A percentile compares a stretch with the other conserved stretches of the same genome.
phyloP scores from a whole-genome alignment of 2,329 filamentous ascomycete genomes.

The Cladosporium sp. region DNA sequence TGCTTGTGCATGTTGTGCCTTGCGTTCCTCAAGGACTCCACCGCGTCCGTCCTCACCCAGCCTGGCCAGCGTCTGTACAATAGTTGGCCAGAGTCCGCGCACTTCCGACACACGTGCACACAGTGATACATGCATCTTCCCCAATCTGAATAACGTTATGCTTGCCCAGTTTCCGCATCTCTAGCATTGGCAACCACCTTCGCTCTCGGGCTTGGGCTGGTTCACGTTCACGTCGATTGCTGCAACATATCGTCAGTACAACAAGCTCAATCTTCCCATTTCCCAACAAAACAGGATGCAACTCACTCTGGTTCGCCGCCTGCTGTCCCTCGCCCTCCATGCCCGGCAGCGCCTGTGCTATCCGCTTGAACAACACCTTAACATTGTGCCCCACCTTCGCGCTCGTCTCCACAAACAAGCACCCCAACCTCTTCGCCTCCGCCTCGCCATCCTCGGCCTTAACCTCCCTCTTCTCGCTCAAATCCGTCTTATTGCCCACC shows the following conservation, averaged over 20 bases:
- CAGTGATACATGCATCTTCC: not conserved
- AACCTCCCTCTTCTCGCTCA: slow-evolving; percentile 97
- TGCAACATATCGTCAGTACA: slow-evolving; percentile 27
- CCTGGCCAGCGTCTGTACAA: not conserved
- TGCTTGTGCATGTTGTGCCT: not conserved
- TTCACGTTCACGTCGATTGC: slow-evolving; percentile 41
- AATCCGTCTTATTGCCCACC: slow-evolving; percentile 98
- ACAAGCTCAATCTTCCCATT: not conserved
- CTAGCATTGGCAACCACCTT: slow-evolving; percentile 40
- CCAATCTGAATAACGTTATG: not conserved
- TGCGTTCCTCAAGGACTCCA: not conserved
- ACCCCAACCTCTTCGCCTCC: slow-evolving; percentile 94
- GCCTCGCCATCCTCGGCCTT: slow-evolving; percentile 96
- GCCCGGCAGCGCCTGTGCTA: slow-evolving; percentile 93
- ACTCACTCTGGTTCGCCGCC: slow-evolving; percentile 77
- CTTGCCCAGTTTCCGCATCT: not conserved
- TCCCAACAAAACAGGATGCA: not conserved
- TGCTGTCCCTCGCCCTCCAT: slow-evolving; percentile 91
- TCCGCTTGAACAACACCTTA: slow-evolving; percentile 94
- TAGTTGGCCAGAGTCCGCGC: not conserved
- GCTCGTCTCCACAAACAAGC: slow-evolving; percentile 99
- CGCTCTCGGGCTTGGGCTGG: slow-evolving; percentile 37
- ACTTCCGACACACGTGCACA: not conserved
- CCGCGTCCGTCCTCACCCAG: not conserved
- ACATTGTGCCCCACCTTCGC: slow-evolving; percentile 98